Evolutionary conservation across 208 protist species (phyloP).

Genomic region (Leishmania mexicana): DNA sequence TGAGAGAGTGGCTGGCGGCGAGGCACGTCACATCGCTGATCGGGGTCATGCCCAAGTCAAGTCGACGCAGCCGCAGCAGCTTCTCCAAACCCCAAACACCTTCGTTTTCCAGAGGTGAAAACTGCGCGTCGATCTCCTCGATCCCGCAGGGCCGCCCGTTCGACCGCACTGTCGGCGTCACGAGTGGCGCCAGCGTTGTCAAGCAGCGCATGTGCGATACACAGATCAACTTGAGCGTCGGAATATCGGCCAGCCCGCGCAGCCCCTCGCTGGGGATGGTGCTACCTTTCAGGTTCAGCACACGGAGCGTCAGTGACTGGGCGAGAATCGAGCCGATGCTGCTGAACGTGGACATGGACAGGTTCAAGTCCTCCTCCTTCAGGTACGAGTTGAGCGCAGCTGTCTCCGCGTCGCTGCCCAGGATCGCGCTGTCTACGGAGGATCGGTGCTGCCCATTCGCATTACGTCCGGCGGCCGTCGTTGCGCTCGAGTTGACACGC

Average conservation of each 20-base stretch:
- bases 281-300: conserved; percentile 57
- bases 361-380: conserved; percentile 44
- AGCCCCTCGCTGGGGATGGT: conserved; percentile 50
- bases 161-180: conserved; percentile 35
- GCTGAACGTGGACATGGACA: conserved; percentile 64
- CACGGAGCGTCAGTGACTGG: conserved; percentile 41
- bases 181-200: conserved; percentile 46
- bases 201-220: conserved; percentile 55
- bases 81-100: conserved; percentile 39
- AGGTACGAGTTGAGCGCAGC: conserved; percentile 44
- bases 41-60: conserved; percentile 63
- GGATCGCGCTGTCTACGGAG: background rate
- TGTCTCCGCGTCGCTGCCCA: conserved; percentile 16
- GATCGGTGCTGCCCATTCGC: conserved; percentile 3
- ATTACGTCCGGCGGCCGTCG: background rate
- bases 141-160: conserved; percentile 31
- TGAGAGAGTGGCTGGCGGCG: conserved; percentile 35
- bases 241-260: conserved; percentile 45
- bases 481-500: conserved; percentile 3
- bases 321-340: conserved; percentile 38
- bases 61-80: conserved; percentile 40
- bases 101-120: conserved; percentile 38
- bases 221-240: conserved; percentile 46
- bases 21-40: conserved; percentile 57
- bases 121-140: conserved; percentile 72